Base-by-base conservation (phyloP, 1,139 yeast species). In the Hemisphaericaspora subhashii region DNA sequence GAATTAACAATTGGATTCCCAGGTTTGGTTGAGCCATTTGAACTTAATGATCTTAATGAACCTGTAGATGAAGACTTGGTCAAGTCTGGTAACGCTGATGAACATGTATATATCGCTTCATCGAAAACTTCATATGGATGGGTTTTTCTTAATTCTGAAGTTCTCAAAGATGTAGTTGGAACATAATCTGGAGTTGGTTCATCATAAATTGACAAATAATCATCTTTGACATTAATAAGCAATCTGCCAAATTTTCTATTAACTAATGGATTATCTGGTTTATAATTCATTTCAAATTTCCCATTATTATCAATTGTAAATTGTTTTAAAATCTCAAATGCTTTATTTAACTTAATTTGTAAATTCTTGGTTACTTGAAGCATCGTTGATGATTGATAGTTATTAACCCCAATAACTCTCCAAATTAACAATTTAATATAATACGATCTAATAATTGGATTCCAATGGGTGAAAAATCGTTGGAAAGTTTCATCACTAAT, bases 91-190 rank as follows among this genome's bases (percentile, higher is more conserved):
- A 34, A n/a, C 7, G 29, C 15, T 21, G 37, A 14, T 7, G 76
- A 63, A 41, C 77, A 76, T 2, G 84, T 74, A 55, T 85, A 85
- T 20, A 84, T 79, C 2, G 87, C 83, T 50, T 84, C 92, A 56
- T 86, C 95, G 48, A 85, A 77, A 4, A 85, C 77, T 51, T 86
- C 95, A 59, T 72, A 86, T 1, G 89, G 80, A 57, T 82, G 83
- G 1, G 77, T 70, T 47, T 75, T 72, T 34, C 71, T 58, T 32
- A 70, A 55, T 42, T 65, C 73, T 45, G 66, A 63, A 7, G 65
- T 49, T 38, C 55, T 57, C 1, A 55, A 37, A n/a, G 45, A 33
- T 11, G 48, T 34, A 5, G 50, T 35, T 3, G 47, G 35, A 17
- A 45, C 31, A 22, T 34, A 42, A 15, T 37, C 40, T 4, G 53